phyloP scores from a whole-genome alignment of 306 rosid genomes.

The Trichosanthes truncata region DNA sequence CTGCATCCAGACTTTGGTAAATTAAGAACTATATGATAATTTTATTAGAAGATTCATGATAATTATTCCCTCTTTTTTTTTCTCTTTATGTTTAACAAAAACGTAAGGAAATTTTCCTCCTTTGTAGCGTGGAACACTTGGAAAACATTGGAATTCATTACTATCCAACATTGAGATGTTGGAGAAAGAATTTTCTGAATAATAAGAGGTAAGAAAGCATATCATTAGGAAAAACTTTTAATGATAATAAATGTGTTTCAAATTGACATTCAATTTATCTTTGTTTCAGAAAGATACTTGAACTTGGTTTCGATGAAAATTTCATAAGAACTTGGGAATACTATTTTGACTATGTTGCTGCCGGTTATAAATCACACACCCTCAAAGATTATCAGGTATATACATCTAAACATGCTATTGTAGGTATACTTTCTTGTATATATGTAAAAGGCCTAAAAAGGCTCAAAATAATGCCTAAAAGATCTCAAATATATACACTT shows the following conservation, averaged over 20 bases:
- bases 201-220: too few relatives aligned
- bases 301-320: slow-evolving; percentile 51
- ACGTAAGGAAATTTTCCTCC: too few relatives aligned
- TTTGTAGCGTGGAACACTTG: slow-evolving; percentile 63
- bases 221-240: too few relatives aligned
- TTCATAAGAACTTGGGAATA: slow-evolving; percentile 84
- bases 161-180: slow-evolving; percentile 56
- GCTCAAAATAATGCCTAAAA: too few relatives aligned
- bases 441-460: too few relatives aligned
- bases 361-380: slow-evolving; percentile 63
- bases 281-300: slow-evolving; percentile 49
- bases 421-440: too few relatives aligned
- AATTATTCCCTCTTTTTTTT: neutral
- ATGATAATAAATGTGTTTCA: too few relatives aligned
- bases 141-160: slow-evolving; percentile 78
- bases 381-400: slow-evolving; percentile 79
- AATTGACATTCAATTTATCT: too few relatives aligned
- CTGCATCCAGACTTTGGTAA: slow-evolving; percentile 57
- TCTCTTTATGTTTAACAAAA: too few relatives aligned
- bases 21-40: too few relatives aligned
- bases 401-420: too few relatives aligned
- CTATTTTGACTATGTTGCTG: slow-evolving; percentile 72
- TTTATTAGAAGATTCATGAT: neutral
- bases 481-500: too few relatives aligned
- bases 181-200: slow-evolving; percentile 66